These are phyloP conservation scores for Apiotrichum siamense DNA, from an alignment of 1,284 basidiomycete genomes.

Conservation along the genomic window DNA sequence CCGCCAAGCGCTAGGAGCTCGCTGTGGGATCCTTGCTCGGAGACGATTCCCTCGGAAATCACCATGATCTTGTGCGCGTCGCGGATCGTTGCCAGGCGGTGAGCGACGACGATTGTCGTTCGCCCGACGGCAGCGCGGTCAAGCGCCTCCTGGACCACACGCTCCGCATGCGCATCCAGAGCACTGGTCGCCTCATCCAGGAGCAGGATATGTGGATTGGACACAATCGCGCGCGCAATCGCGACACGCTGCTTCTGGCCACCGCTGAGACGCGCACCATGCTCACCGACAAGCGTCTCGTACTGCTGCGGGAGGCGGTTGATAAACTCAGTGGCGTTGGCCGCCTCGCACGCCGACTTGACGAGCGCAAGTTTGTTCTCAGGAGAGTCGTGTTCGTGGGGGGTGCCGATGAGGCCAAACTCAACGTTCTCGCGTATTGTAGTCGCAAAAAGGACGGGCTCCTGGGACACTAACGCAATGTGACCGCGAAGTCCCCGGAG, in stretches of 20 bases:
- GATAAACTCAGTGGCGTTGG: slow-evolving; percentile 89
- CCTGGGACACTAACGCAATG: slow-evolving; percentile 82
- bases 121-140: slow-evolving; percentile 74
- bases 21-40: slow-evolving; percentile 79
- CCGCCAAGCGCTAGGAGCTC: slow-evolving; percentile 63
- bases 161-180: slow-evolving; percentile 82
- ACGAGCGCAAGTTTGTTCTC: slow-evolving; percentile 74
- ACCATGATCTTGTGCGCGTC: slow-evolving; percentile 70
- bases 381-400: slow-evolving; percentile 59
- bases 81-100: slow-evolving; percentile 48
- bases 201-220: slow-evolving; percentile 59
- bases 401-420: slow-evolving; percentile 76
- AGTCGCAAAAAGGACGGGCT: slow-evolving; percentile 80
- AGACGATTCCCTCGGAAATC: slow-evolving; percentile 72
- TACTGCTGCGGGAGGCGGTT: slow-evolving; percentile 76
- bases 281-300: slow-evolving; percentile 86
- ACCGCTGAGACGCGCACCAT: slow-evolving; percentile 83
- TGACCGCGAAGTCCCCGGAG: slow-evolving; percentile 81
- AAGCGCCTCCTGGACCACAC: slow-evolving; percentile 88
- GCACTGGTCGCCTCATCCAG: slow-evolving; percentile 67
- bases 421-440: slow-evolving; percentile 73
- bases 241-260: slow-evolving; percentile 90
- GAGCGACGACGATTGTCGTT: slow-evolving; percentile 51
- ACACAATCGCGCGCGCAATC: slow-evolving; percentile 88
- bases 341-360: slow-evolving; percentile 79